Percentiles rank a stretch among this genome's conserved stretches.
phyloP scores from a whole-genome alignment of 1,284 basidiomycete species.

The Blastosporella zonata region DNA sequence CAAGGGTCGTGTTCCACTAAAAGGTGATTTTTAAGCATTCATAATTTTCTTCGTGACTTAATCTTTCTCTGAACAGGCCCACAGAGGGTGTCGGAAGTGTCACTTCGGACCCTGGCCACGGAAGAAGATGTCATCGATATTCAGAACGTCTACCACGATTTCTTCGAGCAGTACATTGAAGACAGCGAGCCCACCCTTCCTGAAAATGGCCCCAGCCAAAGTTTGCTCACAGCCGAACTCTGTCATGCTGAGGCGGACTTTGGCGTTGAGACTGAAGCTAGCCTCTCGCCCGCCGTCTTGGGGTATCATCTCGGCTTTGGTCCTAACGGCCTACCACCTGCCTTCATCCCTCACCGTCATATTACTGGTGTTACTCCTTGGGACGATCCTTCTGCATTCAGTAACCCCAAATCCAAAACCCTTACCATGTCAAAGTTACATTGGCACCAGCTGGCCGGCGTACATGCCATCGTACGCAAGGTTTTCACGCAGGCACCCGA shows the following conservation, averaged over 20 bases:
- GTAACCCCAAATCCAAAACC: background rate
- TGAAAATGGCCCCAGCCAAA: background rate
- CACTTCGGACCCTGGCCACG: too few relatives aligned
- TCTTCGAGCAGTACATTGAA: constrained; percentile 7
- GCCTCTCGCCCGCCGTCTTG: constrained; percentile 8
- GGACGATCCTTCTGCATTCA: constrained; percentile 12
- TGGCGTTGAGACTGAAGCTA: constrained; percentile 25
- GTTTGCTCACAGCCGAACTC: background rate
- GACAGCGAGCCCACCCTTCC: background rate
- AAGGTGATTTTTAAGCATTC: too few relatives aligned
- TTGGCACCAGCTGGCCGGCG: constrained; percentile 31
- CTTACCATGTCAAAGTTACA: constrained; percentile 15
- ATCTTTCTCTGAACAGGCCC: too few relatives aligned
- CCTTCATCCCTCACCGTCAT: constrained; percentile 23
- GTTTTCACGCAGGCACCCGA: constrained; percentile 16
- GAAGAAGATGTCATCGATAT: constrained; percentile 17
- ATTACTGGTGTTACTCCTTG: constrained; percentile 19
- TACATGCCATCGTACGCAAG: constrained; percentile 25
- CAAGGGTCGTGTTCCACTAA: constrained; percentile 22
- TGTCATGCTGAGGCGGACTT: constrained; percentile 8
- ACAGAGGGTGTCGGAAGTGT: too few relatives aligned
- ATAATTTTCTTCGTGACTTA: too few relatives aligned
- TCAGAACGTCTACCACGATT: constrained; percentile 16
- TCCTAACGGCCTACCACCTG: constrained; percentile 16
- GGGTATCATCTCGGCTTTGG: constrained; percentile 21